Conservation (phyloP, 768 basidiomycete genomes). For the Neoboletus subvelutipes region DNA sequence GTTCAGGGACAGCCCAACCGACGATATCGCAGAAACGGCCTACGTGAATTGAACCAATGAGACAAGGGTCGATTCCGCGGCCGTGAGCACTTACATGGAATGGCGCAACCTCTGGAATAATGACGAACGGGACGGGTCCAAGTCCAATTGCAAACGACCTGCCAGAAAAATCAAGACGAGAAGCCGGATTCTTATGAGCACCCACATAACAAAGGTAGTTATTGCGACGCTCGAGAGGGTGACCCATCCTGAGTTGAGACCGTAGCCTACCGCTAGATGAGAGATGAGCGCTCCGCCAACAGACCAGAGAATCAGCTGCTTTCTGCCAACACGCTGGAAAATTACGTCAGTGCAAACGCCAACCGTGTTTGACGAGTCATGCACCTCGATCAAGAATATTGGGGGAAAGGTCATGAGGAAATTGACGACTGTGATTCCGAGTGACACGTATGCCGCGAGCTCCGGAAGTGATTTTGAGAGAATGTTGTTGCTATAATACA, state of each 20-base stretch:
- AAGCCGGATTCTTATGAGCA: slow-evolving; percentile 9
- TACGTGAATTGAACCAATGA: slow-evolving; percentile 24
- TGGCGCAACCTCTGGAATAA: slow-evolving; percentile 89
- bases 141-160: slow-evolving; percentile 89
- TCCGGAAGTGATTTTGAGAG: slow-evolving; percentile 77
- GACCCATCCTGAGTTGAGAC: slow-evolving; percentile 60
- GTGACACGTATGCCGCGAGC: slow-evolving; percentile 75
- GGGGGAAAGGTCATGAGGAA: slow-evolving; percentile 75
- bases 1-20: slow-evolving; percentile 70
- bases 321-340: slow-evolving; percentile 68
- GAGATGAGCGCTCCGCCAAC: slow-evolving; percentile 64
- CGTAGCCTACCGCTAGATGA: slow-evolving; percentile 65
- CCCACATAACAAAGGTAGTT: slow-evolving; percentile 77
- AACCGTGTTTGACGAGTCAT: slow-evolving; percentile 4
- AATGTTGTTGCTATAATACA: slow-evolving; percentile 91
- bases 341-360: neutral
- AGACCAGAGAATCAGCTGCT: slow-evolving; percentile 64
- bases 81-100: slow-evolving; percentile 52
- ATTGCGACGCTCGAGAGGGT: slow-evolving; percentile 72
- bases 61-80: neutral
- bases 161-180: slow-evolving; percentile 3
- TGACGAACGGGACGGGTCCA: slow-evolving; percentile 90
- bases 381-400: slow-evolving; percentile 81
- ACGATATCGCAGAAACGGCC: slow-evolving; percentile 82
- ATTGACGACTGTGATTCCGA: slow-evolving; percentile 84